These are phyloP conservation scores for Cutaneotrichosporon dermatis DNA, from an alignment of 1,284 basidiomycete genomes.

Conservation along the genomic window DNA sequence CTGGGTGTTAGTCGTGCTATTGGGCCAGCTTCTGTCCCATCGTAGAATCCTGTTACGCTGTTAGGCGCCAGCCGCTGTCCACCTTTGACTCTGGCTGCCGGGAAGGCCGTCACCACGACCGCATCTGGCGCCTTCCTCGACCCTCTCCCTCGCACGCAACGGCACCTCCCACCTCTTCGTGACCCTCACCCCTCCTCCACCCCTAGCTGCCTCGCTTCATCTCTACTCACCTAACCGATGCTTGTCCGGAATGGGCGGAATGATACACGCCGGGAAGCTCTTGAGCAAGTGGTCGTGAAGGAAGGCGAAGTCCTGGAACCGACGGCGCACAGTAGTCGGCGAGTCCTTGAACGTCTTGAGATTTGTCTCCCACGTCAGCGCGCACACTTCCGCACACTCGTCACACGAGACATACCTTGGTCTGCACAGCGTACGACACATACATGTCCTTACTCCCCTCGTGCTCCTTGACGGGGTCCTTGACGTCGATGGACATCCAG, in stretches of 20 bases:
- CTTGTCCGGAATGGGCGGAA: constrained; percentile 94
- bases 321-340: constrained; percentile 73
- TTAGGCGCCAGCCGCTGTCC: no score
- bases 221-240: constrained; percentile 75
- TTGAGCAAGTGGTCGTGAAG: constrained; percentile 79
- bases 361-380: constrained; percentile 36
- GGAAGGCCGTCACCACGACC: no score
- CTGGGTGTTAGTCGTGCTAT: constrained; percentile 49
- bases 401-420: constrained; percentile 55
- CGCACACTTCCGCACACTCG: neutral
- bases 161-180: neutral
- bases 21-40: no score
- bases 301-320: constrained; percentile 97
- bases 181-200: neutral
- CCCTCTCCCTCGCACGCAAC: neutral
- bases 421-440: constrained; percentile 87
- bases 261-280: constrained; percentile 94
- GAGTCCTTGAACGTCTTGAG: constrained; percentile 31
- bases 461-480: constrained; percentile 90
- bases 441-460: constrained; percentile 94
- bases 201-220: neutral
- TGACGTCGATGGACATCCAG: constrained; percentile 76
- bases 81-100: no score
- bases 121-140: no score
- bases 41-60: no score